Evolutionary conservation across 495 filamentous ascomycete species (phyloP).

Genomic region (Parathielavia appendiculata): DNA sequence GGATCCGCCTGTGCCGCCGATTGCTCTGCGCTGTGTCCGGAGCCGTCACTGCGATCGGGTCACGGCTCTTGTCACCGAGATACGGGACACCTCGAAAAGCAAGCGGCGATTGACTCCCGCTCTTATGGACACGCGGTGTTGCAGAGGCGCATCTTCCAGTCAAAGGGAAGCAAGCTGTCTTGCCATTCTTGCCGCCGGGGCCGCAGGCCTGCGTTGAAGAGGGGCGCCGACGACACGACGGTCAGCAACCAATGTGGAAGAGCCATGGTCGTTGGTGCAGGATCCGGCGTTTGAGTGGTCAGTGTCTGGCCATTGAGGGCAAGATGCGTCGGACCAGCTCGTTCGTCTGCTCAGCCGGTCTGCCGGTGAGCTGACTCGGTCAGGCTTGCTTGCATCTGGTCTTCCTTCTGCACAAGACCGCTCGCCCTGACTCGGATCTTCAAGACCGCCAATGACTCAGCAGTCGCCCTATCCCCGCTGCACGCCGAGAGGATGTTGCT

Average conservation of each 20-base stretch:
- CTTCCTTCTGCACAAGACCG: too few relatives aligned
- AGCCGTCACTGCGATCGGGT: not conserved
- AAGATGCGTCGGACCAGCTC: not conserved
- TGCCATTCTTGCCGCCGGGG: not conserved
- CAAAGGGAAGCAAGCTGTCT: not conserved
- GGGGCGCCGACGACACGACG: not conserved
- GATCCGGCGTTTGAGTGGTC: slow-evolving; percentile 1
- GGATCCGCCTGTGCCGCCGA: slow-evolving; percentile 9
- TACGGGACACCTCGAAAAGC: not conserved
- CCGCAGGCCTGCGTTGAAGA: not conserved
- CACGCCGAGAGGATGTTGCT: slow-evolving; percentile 6
- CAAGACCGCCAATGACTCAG: slow-evolving; percentile 4
- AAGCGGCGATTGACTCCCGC: not conserved
- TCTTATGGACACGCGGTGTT: not conserved
- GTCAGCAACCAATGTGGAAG: slow-evolving; percentile 10
- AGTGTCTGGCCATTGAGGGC: not conserved
- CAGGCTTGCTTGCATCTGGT: too few relatives aligned
- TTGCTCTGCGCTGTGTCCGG: not conserved
- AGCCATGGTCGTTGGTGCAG: not conserved
- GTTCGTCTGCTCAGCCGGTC: not conserved
- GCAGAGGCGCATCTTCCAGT: not conserved
- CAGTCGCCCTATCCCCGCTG: slow-evolving; percentile 14
- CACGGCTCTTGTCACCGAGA: slow-evolving; percentile 2
- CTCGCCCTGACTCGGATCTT: not conserved
- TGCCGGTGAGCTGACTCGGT: too few relatives aligned